These are phyloP conservation scores for Aureobasidium sp. DNA, from an alignment of 2,329 filamentous ascomycete genomes.

Conservation along the genomic window DNA sequence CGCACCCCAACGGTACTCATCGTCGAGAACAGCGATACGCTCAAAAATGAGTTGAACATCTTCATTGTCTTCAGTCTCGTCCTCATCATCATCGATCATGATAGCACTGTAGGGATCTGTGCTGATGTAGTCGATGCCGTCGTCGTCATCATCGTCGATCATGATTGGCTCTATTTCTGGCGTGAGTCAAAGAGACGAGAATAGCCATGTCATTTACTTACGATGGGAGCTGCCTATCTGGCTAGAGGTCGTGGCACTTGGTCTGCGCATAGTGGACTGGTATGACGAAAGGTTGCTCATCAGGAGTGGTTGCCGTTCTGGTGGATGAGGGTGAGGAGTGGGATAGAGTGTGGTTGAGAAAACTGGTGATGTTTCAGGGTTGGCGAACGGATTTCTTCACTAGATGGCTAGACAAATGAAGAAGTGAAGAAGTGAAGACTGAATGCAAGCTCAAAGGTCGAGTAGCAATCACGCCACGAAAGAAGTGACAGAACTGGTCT, in stretches of 20 bases:
- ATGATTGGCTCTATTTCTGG: neutral
- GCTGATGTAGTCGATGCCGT: neutral
- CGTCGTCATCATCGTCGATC: neutral
- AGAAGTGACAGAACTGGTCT: neutral
- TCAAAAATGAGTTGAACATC: conserved; percentile 1
- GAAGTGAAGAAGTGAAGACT: neutral
- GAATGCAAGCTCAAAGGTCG: neutral
- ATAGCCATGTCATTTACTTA: neutral
- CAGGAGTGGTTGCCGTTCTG: neutral
- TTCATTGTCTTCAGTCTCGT: conserved; percentile 18
- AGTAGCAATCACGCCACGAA: neutral
- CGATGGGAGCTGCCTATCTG: neutral
- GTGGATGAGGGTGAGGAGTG: neutral
- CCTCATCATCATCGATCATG: conserved; percentile 7
- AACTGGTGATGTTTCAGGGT: neutral
- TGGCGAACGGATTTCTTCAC: neutral
- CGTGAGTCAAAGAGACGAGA: neutral
- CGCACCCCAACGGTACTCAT: neutral
- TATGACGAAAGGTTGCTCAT: neutral
- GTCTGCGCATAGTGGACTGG: neutral
- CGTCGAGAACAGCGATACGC: neutral
- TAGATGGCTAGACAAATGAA: neutral
- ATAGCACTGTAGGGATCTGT: neutral
- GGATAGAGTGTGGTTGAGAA: neutral
- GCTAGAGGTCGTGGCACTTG: neutral